Percentiles rank a stretch among this genome's conserved stretches.
phyloP scores from a whole-genome alignment of 345 rosid genomes.

The Acer campestre region DNA sequence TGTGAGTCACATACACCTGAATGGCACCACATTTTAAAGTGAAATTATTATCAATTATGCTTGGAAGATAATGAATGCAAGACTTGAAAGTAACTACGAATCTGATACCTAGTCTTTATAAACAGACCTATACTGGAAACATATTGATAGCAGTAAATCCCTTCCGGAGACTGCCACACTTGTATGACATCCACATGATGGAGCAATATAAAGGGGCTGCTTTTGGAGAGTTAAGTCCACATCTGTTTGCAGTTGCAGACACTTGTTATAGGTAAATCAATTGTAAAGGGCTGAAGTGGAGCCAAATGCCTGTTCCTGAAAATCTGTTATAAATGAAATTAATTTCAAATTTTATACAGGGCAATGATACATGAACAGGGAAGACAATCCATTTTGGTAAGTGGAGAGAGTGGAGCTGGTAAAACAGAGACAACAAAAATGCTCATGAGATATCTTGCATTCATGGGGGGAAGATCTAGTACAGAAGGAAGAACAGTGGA shows the following conservation, averaged over 20 bases:
- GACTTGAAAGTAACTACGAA: neutral
- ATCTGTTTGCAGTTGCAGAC: slow-evolving; percentile 67
- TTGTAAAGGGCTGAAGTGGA: neutral
- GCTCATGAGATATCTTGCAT: slow-evolving; percentile 93
- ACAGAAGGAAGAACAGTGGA: slow-evolving; percentile 79
- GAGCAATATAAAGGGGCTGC: slow-evolving; percentile 65
- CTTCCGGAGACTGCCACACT: slow-evolving; percentile 61
- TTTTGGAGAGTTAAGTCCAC: slow-evolving; percentile 67
- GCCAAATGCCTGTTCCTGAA: neutral
- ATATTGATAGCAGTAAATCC: slow-evolving; percentile 69
- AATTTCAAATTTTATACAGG: slow-evolving; percentile 27
- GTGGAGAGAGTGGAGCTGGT: slow-evolving; percentile 98
- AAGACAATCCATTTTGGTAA: slow-evolving; percentile 73
- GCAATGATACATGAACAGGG: slow-evolving; percentile 73
- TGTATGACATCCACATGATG: slow-evolving; percentile 63
- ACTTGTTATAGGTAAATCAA: slow-evolving; percentile 51
- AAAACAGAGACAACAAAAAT: slow-evolving; percentile 92
- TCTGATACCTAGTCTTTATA: slow-evolving; percentile 32
- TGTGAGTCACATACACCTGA: slow-evolving; percentile 38
- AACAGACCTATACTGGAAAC: slow-evolving; percentile 68
- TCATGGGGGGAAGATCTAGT: slow-evolving; percentile 78
- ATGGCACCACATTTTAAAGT: neutral
- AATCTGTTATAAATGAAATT: neutral
- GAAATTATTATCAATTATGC: neutral
- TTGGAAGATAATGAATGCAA: neutral